A percentile compares a stretch with the other conserved stretches of the same genome.
These are phyloP conservation scores for Sphagnum magellanicum DNA, from an alignment of 228 moss, liverwort and hornwort genomes.

Conservation along the genomic window DNA sequence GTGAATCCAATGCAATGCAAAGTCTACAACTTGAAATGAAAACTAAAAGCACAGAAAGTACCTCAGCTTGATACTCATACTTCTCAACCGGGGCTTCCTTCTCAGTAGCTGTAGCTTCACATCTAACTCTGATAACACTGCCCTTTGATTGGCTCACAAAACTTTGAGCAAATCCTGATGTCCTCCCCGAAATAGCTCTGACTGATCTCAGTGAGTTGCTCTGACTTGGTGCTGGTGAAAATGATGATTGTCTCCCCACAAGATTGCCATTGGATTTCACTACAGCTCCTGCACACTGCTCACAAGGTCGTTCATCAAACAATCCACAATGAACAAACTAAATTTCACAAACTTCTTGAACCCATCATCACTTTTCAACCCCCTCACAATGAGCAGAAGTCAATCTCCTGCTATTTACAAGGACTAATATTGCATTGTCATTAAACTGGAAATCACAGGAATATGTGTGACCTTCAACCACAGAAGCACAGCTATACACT, in stretches of 20 bases:
- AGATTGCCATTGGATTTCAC: background rate
- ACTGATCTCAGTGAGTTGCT: background rate
- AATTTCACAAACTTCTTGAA: too few species aligned
- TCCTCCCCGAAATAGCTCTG: background rate
- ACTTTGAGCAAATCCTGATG: background rate
- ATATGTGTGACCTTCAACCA: too few species aligned
- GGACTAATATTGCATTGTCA: too few species aligned
- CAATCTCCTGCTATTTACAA: too few species aligned
- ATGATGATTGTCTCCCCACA: background rate
- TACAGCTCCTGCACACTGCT: background rate
- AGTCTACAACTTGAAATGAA: background rate
- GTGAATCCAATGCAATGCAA: background rate
- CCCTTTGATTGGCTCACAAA: background rate
- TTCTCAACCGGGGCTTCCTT: conserved; percentile 71
- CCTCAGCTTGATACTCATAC: conserved; percentile 97
- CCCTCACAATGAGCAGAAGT: too few species aligned
- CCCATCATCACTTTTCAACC: too few species aligned
- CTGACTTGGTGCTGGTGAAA: background rate
- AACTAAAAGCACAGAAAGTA: conserved; percentile 3
- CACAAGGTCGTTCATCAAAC: background rate
- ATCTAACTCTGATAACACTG: conserved; percentile 18
- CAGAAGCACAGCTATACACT: too few species aligned
- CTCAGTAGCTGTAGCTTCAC: conserved; percentile 63
- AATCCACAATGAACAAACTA: too few species aligned
- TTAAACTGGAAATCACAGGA: too few species aligned